phyloP scores from a whole-genome alignment of 257 asterid species.

The Handroanthus guayacan region DNA sequence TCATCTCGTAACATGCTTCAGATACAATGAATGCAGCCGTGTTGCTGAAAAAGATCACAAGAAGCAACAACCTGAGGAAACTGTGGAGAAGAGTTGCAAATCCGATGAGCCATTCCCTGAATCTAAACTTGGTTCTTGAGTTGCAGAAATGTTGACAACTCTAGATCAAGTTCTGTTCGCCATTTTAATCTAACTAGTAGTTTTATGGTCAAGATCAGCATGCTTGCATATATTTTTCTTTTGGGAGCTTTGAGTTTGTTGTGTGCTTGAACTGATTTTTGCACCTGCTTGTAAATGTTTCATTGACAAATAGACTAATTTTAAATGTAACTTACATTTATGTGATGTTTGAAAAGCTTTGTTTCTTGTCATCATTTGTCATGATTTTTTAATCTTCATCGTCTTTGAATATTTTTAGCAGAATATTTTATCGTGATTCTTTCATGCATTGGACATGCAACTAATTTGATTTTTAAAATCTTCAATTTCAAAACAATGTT shows the following conservation, averaged over 20 bases:
- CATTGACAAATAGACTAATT: neutral
- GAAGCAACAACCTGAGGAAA: constrained; percentile 15
- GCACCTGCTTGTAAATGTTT: constrained; percentile 19
- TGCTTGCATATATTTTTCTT: neutral
- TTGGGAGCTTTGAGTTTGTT: constrained; percentile 15
- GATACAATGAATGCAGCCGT: constrained; percentile 57
- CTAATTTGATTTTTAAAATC: no score
- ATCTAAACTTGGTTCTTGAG: neutral
- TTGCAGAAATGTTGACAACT: neutral
- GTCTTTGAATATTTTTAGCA: no score
- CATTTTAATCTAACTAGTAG: constrained; percentile 25
- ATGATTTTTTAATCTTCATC: no score
- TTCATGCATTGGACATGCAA: no score
- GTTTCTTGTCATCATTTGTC: no score
- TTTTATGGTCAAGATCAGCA: neutral
- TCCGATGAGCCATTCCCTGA: constrained; percentile 23
- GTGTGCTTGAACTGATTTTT: constrained; percentile 6
- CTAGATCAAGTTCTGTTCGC: neutral
- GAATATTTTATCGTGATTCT: no score
- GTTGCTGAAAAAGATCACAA: constrained; percentile 33
- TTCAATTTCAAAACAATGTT: no score
- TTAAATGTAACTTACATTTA: neutral
- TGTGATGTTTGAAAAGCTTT: neutral
- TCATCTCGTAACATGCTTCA: constrained; percentile 72
- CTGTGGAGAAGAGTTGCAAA: constrained; percentile 32